A percentile compares a stretch with the other conserved stretches of the same genome.
Conservation (phyloP, 352 stramenopile genomes). For the Plasmopara halstedii region DNA sequence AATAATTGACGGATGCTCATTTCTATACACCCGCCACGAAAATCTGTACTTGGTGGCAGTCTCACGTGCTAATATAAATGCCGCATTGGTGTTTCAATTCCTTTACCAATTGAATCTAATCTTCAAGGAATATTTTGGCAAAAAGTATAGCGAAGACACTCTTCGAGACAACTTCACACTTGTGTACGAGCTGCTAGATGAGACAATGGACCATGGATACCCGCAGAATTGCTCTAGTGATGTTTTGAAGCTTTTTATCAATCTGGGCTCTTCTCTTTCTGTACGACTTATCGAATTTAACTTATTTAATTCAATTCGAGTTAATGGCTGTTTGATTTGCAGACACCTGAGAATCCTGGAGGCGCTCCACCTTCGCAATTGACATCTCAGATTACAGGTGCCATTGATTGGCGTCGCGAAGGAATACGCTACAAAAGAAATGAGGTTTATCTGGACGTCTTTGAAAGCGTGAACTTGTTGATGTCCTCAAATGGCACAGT, state of each 20-base stretch:
- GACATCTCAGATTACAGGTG: conserved; percentile 75
- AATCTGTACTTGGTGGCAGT: conserved; percentile 98
- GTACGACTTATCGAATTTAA: conserved; percentile 13
- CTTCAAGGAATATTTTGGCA: conserved; percentile 96
- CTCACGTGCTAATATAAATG: conserved; percentile 96
- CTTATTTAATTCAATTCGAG: neutral
- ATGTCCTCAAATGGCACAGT: conserved; percentile 91
- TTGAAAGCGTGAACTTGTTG: conserved; percentile 96
- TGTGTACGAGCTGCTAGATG: conserved; percentile 98
- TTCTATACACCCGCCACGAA: conserved; percentile 95
- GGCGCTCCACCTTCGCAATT: conserved; percentile 86
- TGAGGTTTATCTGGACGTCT: conserved; percentile 97
- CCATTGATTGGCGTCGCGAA: conserved; percentile 91
- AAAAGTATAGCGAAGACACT: conserved; percentile 96
- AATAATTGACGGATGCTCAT: conserved; percentile 95
- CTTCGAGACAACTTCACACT: conserved; percentile 98
- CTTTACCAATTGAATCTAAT: conserved; percentile 95
- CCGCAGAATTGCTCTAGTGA: conserved; percentile 97
- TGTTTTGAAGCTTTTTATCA: conserved; percentile 97
- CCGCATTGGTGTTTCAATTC: conserved; percentile 94
- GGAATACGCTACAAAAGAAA: conserved; percentile 98
- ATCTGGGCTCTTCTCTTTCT: conserved; percentile 81
- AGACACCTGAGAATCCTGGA: conserved; percentile 85
- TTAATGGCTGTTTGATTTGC: conserved; percentile 15
- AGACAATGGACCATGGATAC: conserved; percentile 99